Percentiles rank a stretch among this genome's conserved stretches.
Conservation (phyloP, 192 early-diverging fungal species). For the Dimargaris cristalligena region DNA sequence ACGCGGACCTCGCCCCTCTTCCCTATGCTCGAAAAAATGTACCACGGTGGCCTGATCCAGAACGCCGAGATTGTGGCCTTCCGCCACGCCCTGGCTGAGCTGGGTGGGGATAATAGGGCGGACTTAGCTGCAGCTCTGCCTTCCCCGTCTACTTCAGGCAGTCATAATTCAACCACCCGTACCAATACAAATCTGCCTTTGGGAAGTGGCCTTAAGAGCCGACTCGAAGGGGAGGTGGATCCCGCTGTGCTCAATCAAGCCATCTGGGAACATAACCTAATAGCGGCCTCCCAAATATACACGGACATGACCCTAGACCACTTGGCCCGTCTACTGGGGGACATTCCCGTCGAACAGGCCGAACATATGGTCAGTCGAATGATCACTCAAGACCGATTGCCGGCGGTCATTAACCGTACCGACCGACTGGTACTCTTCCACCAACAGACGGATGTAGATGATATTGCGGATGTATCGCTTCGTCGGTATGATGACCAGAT, state of each 20-base stretch:
- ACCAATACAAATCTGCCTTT: too few relatives aligned
- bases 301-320: background rate
- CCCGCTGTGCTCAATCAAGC: conserved; percentile 2
- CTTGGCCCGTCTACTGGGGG: background rate
- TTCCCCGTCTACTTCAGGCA: background rate
- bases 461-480: too few relatives aligned
- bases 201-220: too few relatives aligned
- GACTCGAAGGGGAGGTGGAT: too few relatives aligned
- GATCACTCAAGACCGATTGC: conserved; percentile 6
- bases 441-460: too few relatives aligned
- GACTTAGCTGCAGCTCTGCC: too few relatives aligned
- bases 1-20: conserved; percentile 56
- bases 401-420: background rate
- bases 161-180: background rate
- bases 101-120: too few relatives aligned
- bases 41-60: conserved; percentile 71
- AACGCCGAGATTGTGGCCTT: conserved; percentile 42
- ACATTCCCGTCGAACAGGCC: background rate
- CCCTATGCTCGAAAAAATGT: conserved; percentile 87
- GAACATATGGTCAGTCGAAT: background rate
- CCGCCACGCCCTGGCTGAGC: background rate
- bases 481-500: too few relatives aligned
- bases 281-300: background rate
- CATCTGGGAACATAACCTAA: conserved; percentile 2
- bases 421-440: background rate